Conservation (phyloP, 1,139 yeast genomes). For the Hansenula lynferdii region DNA sequence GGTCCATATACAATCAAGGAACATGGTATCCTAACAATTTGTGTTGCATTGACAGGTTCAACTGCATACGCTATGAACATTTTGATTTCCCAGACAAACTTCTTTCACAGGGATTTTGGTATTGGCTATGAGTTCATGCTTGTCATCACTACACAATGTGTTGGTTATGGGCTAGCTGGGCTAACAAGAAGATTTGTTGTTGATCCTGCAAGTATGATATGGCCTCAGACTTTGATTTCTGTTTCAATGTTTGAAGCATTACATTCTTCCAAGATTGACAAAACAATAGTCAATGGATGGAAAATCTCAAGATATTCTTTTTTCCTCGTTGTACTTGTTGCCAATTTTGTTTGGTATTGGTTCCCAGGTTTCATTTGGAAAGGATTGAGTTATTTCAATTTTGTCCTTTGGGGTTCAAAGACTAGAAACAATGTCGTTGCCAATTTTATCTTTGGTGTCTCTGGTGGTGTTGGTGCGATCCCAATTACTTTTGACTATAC, state of each 20-base stretch:
- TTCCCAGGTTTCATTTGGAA: constrained; percentile 50
- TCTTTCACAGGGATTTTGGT: constrained; percentile 34
- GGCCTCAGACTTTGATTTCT: constrained; percentile 32
- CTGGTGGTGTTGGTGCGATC: constrained; percentile 47
- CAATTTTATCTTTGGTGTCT: constrained; percentile 47
- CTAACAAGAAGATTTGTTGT: constrained; percentile 32
- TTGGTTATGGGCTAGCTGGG: constrained; percentile 59
- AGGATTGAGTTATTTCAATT: constrained; percentile 48
- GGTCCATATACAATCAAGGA: constrained; percentile 62
- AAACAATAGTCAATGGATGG: constrained; percentile 37
- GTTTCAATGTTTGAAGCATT: constrained; percentile 33
- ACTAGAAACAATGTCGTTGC: constrained; percentile 34
- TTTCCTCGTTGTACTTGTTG: constrained; percentile 35
- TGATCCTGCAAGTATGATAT: constrained; percentile 32
- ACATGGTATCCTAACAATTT: constrained; percentile 52
- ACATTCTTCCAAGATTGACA: constrained; percentile 26
- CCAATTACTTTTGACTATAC: constrained; percentile 49
- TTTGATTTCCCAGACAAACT: constrained; percentile 48
- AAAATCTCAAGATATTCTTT: constrained; percentile 39
- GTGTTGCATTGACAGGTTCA: constrained; percentile 42
- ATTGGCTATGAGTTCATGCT: constrained; percentile 42
- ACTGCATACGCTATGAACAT: constrained; percentile 55
- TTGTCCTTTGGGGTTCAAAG: constrained; percentile 44
- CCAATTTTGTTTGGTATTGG: constrained; percentile 49
- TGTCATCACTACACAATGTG: constrained; percentile 49